Evolutionary conservation across 345 rosid genomes (phyloP), one percentile per base, ranked within the genome.

Genomic region (Hibiscus tridactylites): DNA sequence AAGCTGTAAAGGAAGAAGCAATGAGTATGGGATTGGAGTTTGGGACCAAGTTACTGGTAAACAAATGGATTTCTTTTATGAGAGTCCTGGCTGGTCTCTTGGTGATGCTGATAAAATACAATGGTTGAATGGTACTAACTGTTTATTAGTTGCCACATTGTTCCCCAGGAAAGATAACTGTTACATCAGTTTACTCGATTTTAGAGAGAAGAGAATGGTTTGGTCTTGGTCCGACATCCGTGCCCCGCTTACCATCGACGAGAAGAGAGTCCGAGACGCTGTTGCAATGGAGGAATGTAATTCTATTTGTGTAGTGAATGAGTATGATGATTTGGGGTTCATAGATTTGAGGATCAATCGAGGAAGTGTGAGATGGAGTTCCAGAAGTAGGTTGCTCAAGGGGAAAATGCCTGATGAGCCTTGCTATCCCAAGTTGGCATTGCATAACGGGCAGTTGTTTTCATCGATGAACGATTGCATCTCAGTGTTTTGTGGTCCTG

Each of bases 151-250:
- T 16, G 92, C 99, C 12, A 92, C 98, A 10, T 80, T 92, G 86
- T 95, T 95, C 75, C 99, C 98, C 0, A 91, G 99, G 50, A 95
- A 90, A 52, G 98, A 95, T 52, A 92, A 95, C 79, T 95, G 97
- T 79, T 92, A 92, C 84, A 89, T 95, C 67, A 95, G 97, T 39
- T 78, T 95, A 84, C 71, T 95, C 60, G 99, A 95, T 84, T 95
- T 92, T 54, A 83, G 98, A 46, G 83, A 81, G 69, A 89, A 91
- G 87, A 84, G 70, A 1, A 95, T 89, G 97, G 98, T 89, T 16
- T 92, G 98, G 98, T 87, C 88, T 53, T 94, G 98, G 98, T 91
- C 97, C 31, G 97, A 94, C 66, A 80, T 85, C 0, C 89, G 90
- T 0, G 84, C 96, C 24, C 84, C 86, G 0, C 17, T 83, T 29